Evolutionary conservation across 208 protist species (phyloP).

Genomic region (Trypanosoma brucei): DNA sequence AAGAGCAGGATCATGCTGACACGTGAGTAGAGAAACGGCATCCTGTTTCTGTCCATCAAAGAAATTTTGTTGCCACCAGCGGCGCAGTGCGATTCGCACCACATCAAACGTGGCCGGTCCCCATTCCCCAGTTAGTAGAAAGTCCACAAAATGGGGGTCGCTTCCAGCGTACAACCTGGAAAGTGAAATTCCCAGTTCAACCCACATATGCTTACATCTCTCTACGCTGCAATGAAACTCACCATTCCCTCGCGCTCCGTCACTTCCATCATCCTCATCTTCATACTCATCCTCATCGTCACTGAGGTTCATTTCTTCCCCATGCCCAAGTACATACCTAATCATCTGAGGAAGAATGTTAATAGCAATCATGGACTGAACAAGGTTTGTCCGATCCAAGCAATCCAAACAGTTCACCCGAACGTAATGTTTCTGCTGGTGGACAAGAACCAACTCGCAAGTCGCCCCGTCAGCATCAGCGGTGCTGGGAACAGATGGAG

Average conservation of each 20-base stretch:
- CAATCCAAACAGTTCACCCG: conserved; percentile 86
- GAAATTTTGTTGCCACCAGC: conserved; percentile 82
- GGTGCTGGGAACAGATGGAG: background rate
- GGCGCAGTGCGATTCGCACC: conserved; percentile 39
- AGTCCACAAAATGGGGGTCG: conserved; percentile 61
- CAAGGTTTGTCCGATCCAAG: conserved; percentile 77
- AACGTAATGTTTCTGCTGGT: conserved; percentile 17
- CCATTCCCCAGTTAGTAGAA: conserved; percentile 30
- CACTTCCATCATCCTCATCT: background rate
- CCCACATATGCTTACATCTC: conserved; percentile 34
- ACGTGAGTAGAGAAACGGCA: conserved; percentile 61
- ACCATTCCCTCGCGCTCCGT: background rate
- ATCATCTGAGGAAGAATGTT: conserved; percentile 54
- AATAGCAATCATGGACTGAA: conserved; percentile 46
- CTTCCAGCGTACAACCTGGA: conserved; percentile 73
- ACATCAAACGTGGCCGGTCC: conserved; percentile 13
- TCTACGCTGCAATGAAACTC: conserved; percentile 1
- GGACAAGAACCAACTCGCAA: background rate
- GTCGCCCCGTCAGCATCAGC: background rate
- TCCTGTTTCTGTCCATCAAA: conserved; percentile 80
- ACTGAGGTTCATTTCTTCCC: background rate
- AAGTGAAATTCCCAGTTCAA: conserved; percentile 54
- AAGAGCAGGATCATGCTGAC: conserved; percentile 54
- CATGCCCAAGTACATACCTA: conserved; percentile 23
- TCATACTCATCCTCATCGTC: too few relatives aligned